These are phyloP conservation scores for Eimeria sp. DNA, from an alignment of 169 alveolate species.

Conservation along the genomic window DNA sequence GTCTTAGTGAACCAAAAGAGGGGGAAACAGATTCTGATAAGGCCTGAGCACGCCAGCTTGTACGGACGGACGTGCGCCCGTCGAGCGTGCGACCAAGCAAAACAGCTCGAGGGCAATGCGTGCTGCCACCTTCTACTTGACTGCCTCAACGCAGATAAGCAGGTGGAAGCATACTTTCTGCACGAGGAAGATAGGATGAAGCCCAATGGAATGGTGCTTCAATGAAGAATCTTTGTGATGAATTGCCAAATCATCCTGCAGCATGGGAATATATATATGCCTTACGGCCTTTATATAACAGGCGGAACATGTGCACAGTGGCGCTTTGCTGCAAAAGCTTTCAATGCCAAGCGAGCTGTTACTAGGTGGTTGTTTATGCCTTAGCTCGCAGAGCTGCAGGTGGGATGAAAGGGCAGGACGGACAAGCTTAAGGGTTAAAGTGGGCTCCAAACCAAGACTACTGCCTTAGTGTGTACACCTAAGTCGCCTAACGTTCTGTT, in stretches of 20 bases:
- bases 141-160: neutral
- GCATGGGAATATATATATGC: neutral
- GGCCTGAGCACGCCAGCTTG: too few species aligned
- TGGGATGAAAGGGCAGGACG: neutral
- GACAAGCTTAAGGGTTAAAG: neutral
- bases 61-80: too few species aligned
- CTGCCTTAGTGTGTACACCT: neutral
- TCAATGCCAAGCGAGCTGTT: neutral
- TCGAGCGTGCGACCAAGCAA: neutral
- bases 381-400: neutral
- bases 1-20: too few species aligned
- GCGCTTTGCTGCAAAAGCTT: neutral
- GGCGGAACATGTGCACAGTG: neutral
- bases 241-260: neutral
- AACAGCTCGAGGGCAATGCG: neutral
- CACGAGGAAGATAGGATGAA: neutral
- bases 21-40: too few species aligned
- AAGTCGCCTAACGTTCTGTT: neutral
- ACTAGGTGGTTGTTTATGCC: neutral
- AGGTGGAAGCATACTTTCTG: slow-evolving; percentile 7
- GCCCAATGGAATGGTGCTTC: neutral
- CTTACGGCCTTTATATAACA: neutral
- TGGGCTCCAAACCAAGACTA: neutral
- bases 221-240: neutral
- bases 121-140: neutral